phyloP scores from a whole-genome alignment of 192 early-diverging fungal species.

The Funneliformis mosseae region DNA sequence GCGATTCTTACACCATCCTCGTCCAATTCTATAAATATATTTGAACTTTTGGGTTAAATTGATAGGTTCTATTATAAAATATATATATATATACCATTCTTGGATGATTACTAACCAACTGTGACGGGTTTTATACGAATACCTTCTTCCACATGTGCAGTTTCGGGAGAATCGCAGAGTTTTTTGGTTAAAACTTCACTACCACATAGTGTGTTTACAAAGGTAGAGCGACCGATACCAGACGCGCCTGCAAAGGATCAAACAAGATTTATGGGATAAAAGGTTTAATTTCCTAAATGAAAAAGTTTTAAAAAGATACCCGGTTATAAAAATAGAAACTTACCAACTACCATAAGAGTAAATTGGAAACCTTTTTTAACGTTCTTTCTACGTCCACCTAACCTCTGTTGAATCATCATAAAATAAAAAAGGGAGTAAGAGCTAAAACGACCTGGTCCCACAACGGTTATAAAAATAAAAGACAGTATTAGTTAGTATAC shows the following conservation, averaged over 20 bases:
- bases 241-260: slow-evolving; percentile 67
- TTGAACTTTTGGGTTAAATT: not conserved
- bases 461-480: no score
- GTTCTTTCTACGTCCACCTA: slow-evolving; percentile 74
- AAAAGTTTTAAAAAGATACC: no score
- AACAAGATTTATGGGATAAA: no score
- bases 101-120: slow-evolving; percentile 56
- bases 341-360: slow-evolving; percentile 96
- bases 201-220: slow-evolving; percentile 98
- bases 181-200: slow-evolving; percentile 68
- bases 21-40: slow-evolving; percentile 73
- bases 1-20: slow-evolving; percentile 97
- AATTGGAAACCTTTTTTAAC: slow-evolving; percentile 96
- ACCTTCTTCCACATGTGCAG: slow-evolving; percentile 79
- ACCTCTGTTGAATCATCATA: slow-evolving; percentile 1
- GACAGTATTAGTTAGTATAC: no score
- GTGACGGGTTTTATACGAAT: slow-evolving; percentile 88
- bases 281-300: no score
- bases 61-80: not conserved
- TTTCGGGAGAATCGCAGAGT: slow-evolving; percentile 65
- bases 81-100: not conserved
- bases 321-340: slow-evolving; percentile 31
- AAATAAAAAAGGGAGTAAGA: no score
- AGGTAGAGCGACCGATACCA: slow-evolving; percentile 95
- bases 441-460: no score